Evolutionary conservation across 169 alveolate species (phyloP).

Genomic region (Fabrea salina): DNA sequence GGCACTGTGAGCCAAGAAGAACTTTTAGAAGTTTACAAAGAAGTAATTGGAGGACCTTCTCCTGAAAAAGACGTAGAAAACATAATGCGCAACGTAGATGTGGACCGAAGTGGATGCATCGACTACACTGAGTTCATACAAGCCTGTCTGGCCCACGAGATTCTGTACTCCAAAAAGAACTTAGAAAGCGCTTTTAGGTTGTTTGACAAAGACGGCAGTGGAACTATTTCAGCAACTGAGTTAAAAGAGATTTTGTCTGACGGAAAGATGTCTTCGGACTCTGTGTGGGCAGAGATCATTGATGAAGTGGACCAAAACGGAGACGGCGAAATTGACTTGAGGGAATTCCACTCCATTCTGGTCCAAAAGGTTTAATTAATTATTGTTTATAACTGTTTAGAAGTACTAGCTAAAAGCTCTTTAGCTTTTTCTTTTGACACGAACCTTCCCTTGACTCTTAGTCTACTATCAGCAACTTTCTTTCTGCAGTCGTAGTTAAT

Average conservation of each 20-base stretch:
- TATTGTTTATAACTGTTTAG: too few species aligned
- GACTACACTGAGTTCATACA: constrained; percentile 75
- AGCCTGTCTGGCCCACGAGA: constrained; percentile 54
- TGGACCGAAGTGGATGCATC: constrained; percentile 81
- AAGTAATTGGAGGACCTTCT: constrained; percentile 42
- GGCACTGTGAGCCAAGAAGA: constrained; percentile 24
- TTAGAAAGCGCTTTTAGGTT: constrained; percentile 52
- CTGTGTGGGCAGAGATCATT: constrained; percentile 24
- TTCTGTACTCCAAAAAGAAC: constrained; percentile 52
- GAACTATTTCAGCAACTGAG: constrained; percentile 36
- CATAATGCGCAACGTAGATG: constrained; percentile 75
- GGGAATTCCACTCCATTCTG: constrained; percentile 30
- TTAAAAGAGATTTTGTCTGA: constrained; percentile 29
- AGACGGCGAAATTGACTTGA: constrained; percentile 34
- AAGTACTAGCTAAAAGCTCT: not conserved
- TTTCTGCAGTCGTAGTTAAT: constrained; percentile 50
- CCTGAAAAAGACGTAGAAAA: constrained; percentile 71
- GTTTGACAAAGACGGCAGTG: constrained; percentile 47
- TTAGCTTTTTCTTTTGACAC: constrained; percentile 33
- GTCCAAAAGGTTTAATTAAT: too few species aligned
- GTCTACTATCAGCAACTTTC: constrained; percentile 61
- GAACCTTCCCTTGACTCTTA: constrained; percentile 57
- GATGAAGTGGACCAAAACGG: constrained; percentile 31
- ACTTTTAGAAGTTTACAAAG: not conserved
- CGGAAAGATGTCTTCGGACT: not conserved